Evolutionary conservation across 192 early-diverging fungal species (phyloP).

Genomic region (Coemansia sp.): DNA sequence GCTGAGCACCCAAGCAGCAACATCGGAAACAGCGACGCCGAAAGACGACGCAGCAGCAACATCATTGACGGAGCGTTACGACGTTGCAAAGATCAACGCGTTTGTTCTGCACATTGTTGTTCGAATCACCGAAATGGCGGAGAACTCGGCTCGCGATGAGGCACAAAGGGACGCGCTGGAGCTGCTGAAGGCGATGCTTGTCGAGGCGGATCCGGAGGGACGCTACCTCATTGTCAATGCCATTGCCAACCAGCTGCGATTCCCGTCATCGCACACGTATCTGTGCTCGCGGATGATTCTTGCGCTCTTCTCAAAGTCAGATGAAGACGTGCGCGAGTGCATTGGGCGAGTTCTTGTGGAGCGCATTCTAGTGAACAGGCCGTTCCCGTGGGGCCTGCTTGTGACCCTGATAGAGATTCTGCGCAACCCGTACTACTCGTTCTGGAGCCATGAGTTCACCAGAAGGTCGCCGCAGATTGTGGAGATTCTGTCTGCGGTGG

Average conservation of each 20-base stretch:
- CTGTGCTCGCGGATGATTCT: slow-evolving; percentile 90
- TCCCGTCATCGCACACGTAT: slow-evolving; percentile 96
- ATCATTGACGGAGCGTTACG: slow-evolving; percentile 59
- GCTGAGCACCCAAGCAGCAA: slow-evolving; percentile 6
- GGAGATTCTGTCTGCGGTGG: slow-evolving; percentile 53
- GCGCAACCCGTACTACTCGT: slow-evolving; percentile 81
- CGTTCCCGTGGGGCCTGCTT: slow-evolving; percentile 96
- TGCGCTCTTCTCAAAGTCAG: slow-evolving; percentile 71
- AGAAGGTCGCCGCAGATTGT: slow-evolving; percentile 51
- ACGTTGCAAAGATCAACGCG: slow-evolving; percentile 79
- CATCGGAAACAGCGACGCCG: neutral
- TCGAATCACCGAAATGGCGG: slow-evolving; percentile 63
- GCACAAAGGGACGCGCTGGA: slow-evolving; percentile 69
- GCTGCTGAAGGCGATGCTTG: slow-evolving; percentile 79
- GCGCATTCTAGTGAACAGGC: slow-evolving; percentile 92
- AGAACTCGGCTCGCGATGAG: slow-evolving; percentile 30
- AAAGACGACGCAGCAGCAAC: neutral
- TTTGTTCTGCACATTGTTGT: slow-evolving; percentile 88
- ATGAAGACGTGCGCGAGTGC: slow-evolving; percentile 89
- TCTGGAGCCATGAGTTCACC: slow-evolving; percentile 71
- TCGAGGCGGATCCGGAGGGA: slow-evolving; percentile 62
- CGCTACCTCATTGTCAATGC: slow-evolving; percentile 89
- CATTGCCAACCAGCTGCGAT: slow-evolving; percentile 95
- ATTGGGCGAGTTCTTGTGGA: slow-evolving; percentile 94
- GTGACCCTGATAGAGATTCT: slow-evolving; percentile 98